Base-by-base conservation (phyloP, 495 filamentous ascomycete genomes). In the Aspergillus ellipticus region DNA sequence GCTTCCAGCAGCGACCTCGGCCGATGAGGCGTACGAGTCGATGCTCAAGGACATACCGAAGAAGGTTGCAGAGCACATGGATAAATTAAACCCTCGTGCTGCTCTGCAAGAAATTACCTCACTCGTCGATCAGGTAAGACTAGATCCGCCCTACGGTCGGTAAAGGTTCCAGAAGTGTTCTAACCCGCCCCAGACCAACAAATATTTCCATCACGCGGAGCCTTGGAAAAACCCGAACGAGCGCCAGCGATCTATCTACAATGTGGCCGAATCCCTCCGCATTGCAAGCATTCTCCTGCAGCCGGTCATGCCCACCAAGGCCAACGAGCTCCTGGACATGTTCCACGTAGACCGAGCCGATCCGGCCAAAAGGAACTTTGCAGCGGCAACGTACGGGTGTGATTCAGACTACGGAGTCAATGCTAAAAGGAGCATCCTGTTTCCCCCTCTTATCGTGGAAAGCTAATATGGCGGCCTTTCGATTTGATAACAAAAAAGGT, bases 271-370 rank as follows among this genome's bases (percentile, higher is more conserved):
- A 66, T 81, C 85, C n/a, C 66, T 97, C 41, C 86, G 94, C 19
- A 81, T 97, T 31, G 71, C 74, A 3, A 90, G 86, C 8, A 96
- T 97, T 53, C 73, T 97, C 33, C 74, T 98, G 26, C 93, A 96
- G 68, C 92, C 94, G 3, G 92, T 88, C 64, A 92, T 97, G 80
- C 94, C 94, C 3, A 77, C 70, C n/a, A 96, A 93, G 69, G 79
- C 89, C 43, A 67, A 72, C 31, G 77, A 85, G 60, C 63, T 97
- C 43, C 79, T 97, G 10, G 89, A 96, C 64, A 79, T 82, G 61
- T 74, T 98, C 4, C 85, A 88, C 9, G 91, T 97, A 16, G 72
- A 75, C n/a, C 63, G 65, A 13, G 55, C 63, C 41, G 61, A 73
- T 50, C 56, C 65, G 39, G 60, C 62, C 42, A 79, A 82, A 42